Evolutionary conservation across 495 filamentous ascomycete species (phyloP), one percentile per base, ranked within the genome.

Genomic region (Friedmanniomyces endolithicus): DNA sequence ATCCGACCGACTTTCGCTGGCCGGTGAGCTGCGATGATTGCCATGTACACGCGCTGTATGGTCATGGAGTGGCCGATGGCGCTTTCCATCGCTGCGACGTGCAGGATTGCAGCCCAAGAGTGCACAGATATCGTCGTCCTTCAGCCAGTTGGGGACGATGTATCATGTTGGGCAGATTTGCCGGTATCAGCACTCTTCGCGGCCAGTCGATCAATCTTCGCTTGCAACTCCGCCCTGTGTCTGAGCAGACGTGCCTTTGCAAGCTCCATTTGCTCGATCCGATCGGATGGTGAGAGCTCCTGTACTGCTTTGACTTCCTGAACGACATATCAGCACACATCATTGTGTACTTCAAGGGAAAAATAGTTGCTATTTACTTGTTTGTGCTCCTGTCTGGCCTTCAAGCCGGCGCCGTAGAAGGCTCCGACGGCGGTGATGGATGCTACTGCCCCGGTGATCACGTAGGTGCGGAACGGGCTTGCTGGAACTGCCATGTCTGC

Each of bases 401-500:
- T 82, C 29, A 83, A 63, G n/a, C 72, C 72, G 1, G 80, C 80
- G 20, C 80, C 80, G 62, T 79, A 80, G 53, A 72, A 69, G 0
- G 74, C 65, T 44, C 79, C 77, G 0, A 69, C 70, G 27, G 71
- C 65, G 20, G 71, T 75, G 27, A 78, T 68, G 25, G 72, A 72
- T 1, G 77, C 68, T 48, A 80, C 69, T 11, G 69, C 68, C 16
- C 64, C 73, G 1, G 79, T 78, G 49, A 68, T 63, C 39, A 80
- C 55, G 49, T 71, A 54, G 53, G 67, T 66, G 37, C 66, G 67
- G 20, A 68, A 37, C 7, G 44, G 37, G 59, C 69, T 57, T 27
- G 59, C 27, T 58, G 65, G 35, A 6, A 43, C 23, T 40, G 53
- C 40, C 57, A 49, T 46, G 17, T 27, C n/a, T n/a, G n/a, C n/a